Conservation (phyloP, 257 asterid genomes). For the Fraxinus americana region DNA sequence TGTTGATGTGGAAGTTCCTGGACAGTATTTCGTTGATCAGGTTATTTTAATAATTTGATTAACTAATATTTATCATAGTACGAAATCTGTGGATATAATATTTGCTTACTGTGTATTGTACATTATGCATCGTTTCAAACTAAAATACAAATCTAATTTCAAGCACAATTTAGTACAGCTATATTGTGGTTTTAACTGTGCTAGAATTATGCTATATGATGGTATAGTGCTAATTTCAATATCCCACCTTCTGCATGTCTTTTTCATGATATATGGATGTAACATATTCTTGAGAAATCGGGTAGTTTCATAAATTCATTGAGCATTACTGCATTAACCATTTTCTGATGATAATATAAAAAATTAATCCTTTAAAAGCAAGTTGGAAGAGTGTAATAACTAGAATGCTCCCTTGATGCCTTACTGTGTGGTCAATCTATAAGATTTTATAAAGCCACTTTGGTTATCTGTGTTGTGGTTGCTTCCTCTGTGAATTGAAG, state of each 20-base stretch:
- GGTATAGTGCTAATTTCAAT: background rate
- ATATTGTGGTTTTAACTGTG: background rate
- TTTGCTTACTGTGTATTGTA: slow-evolving; percentile 12
- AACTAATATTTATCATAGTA: background rate
- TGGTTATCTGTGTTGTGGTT: background rate
- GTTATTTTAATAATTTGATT: slow-evolving; percentile 34
- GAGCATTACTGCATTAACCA: background rate
- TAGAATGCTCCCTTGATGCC: background rate
- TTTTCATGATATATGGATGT: background rate
- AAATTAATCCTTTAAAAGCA: background rate
- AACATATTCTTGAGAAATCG: background rate
- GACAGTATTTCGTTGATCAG: slow-evolving; percentile 96
- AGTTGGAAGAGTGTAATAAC: background rate
- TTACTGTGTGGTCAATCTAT: background rate
- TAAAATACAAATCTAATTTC: slow-evolving; percentile 2
- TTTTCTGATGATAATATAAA: background rate
- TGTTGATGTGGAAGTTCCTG: slow-evolving; percentile 99
- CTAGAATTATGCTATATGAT: background rate
- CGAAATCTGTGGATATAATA: background rate
- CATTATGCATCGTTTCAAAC: background rate
- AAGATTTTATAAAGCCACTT: background rate
- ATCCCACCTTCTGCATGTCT: background rate
- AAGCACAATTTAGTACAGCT: slow-evolving; percentile 1
- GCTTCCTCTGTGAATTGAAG: background rate
- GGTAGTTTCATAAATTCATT: background rate